Percentiles rank a stretch among this genome's conserved stretches.
phyloP scores from a whole-genome alignment of 116 monocot species.

The Papilionanthe hybrid region DNA sequence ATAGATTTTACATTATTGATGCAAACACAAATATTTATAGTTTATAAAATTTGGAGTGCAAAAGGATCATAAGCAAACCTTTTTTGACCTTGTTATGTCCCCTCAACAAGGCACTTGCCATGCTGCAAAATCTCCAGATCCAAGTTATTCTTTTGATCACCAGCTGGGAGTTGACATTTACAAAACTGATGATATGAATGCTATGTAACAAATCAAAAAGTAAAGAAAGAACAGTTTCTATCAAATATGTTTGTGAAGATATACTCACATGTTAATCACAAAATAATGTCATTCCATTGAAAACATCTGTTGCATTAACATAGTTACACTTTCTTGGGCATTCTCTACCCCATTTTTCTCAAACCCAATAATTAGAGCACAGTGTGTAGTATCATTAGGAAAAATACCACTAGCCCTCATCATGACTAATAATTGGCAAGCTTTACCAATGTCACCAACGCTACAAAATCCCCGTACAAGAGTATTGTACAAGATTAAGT shows the following conservation, averaged over 20 bases:
- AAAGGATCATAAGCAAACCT: background rate
- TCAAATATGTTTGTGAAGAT: background rate
- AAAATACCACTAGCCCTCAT: slow-evolving; percentile 29
- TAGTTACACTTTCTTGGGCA: slow-evolving; percentile 30
- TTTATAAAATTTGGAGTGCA: background rate
- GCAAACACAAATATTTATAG: background rate
- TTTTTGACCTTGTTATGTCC: background rate
- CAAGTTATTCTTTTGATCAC: background rate
- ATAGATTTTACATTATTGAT: background rate
- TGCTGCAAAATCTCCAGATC: background rate
- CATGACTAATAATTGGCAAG: slow-evolving; percentile 21
- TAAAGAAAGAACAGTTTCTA: background rate
- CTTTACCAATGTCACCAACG: slow-evolving; percentile 27
- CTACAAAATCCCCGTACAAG: slow-evolving; percentile 41
- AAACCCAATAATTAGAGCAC: slow-evolving; percentile 25
- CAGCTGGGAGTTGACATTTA: background rate
- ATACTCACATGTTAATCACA: slow-evolving; percentile 5
- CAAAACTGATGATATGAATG: background rate
- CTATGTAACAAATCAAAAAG: background rate
- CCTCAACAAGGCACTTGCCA: background rate
- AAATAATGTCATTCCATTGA: slow-evolving; percentile 9
- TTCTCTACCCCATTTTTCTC: slow-evolving; percentile 28
- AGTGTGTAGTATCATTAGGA: slow-evolving; percentile 29
- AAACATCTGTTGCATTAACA: slow-evolving; percentile 23
- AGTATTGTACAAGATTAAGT: slow-evolving; percentile 46